Conservation (phyloP, 2,329 filamentous ascomycete species). For the Fusarium sp. region DNA sequence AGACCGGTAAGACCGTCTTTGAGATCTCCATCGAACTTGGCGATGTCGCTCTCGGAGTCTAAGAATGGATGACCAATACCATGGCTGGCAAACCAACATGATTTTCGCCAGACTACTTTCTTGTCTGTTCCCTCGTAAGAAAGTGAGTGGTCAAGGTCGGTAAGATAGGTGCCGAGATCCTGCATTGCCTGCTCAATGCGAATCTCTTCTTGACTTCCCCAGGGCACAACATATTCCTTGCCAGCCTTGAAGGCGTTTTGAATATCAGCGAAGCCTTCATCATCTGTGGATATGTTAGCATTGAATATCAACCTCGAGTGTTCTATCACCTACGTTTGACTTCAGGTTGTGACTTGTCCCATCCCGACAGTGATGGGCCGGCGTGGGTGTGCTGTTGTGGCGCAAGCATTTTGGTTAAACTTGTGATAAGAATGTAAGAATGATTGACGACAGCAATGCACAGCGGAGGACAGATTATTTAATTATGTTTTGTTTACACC, state of each 20-base stretch:
- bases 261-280: not conserved
- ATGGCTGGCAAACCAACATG: conserved; percentile 25
- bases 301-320: too few relatives aligned
- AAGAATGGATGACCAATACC: conserved; percentile 18
- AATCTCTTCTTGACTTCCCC: conserved; percentile 8
- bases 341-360: not conserved
- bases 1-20: conserved; percentile 17
- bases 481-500: not conserved
- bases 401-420: not conserved
- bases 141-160: conserved; percentile 12
- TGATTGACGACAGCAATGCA: not conserved
- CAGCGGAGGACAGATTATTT: not conserved
- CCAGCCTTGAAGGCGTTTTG: conserved; percentile 5
- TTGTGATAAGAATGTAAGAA: not conserved
- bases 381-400: not conserved
- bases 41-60: conserved; percentile 9
- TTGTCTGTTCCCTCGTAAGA: conserved; percentile 29
- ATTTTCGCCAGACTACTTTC: conserved; percentile 26
- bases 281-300: not conserved
- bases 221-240: conserved; percentile 18
- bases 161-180: conserved; percentile 10
- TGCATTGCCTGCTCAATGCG: conserved; percentile 20
- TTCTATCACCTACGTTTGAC: not conserved
- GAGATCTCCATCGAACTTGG: conserved; percentile 21
- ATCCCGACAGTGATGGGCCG: not conserved